These are phyloP conservation scores for Beauveria sp. DNA, from an alignment of 2,329 filamentous ascomycete genomes.

Conservation along the genomic window DNA sequence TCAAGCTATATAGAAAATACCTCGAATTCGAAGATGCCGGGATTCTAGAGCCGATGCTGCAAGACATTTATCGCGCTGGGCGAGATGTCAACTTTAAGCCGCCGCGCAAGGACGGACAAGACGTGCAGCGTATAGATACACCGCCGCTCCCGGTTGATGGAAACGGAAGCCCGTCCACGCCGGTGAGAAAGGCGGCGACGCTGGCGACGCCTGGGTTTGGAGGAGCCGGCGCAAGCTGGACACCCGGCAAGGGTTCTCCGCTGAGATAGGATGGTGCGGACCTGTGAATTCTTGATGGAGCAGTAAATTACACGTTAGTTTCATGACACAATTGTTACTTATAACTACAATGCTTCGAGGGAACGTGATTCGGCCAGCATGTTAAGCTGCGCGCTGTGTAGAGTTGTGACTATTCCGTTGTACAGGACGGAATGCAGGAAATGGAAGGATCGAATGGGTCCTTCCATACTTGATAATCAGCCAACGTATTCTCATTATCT, in stretches of 20 bases:
- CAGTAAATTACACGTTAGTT: background rate
- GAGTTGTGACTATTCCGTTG: background rate
- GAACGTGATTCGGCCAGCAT: background rate
- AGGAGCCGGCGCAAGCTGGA: constrained; percentile 32
- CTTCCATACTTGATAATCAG: background rate
- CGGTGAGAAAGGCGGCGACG: constrained; percentile 32
- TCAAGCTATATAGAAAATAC: constrained; percentile 84
- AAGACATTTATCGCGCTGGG: constrained; percentile 67
- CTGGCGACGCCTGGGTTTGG: constrained; percentile 31
- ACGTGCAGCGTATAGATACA: constrained; percentile 43
- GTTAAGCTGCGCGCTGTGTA: background rate
- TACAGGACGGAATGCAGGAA: no score
- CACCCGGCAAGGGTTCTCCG: constrained; percentile 38
- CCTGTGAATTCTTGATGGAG: background rate
- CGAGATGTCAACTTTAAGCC: constrained; percentile 44
- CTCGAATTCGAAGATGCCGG: constrained; percentile 83
- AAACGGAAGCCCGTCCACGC: constrained; percentile 36
- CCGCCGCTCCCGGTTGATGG: constrained; percentile 39
- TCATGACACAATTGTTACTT: background rate
- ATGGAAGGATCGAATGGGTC: background rate
- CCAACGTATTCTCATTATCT: background rate
- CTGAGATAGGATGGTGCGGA: constrained; percentile 17
- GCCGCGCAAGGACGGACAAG: constrained; percentile 38
- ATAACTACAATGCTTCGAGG: background rate
- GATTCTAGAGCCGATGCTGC: constrained; percentile 72